Evolutionary conservation across 352 stramenopile genomes (phyloP), one percentile per base, ranked within the genome.

Genomic region (Globisporangium middletonii): DNA sequence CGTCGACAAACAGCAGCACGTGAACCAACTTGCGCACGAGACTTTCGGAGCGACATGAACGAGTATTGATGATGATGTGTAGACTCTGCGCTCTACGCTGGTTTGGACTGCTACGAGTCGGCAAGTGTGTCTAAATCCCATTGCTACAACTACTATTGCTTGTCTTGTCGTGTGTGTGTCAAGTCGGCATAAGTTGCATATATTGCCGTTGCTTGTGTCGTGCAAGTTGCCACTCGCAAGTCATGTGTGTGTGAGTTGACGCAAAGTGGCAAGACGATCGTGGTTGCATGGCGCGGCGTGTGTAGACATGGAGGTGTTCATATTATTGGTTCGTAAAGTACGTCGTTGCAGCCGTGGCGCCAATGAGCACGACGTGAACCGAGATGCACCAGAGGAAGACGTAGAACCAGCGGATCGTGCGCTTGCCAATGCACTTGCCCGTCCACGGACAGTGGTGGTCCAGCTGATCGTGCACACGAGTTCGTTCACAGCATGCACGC

Each of bases 381-480:
- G 74, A 79, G 67, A 94, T 82, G 61, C 65, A 71, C 19, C 62
- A 70, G 19, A 93, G 62, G 60, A 93, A 96, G 18, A 76, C 71
- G 69, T 94, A 92, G 58, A 96, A 96, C 71, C 67, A 86, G 43
- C 72, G 71, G 33, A 95, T 68, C 28, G 81, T 96, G 60, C 80
- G 69, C 61, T 88, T 73, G 53, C 86, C 88, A 23, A 96, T 83
- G 68, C 88, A 96, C 65, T 96, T 96, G 60, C 88, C 86, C 13
- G 89, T 97, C 86, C 89, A 97, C 26, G 89, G 89, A 60, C 89
- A 97, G 61, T 97, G 89, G 67, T 97, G 89, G 61, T 97, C 89
- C 61, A 97, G 68, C 82, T 94, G 43, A 18, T 16, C 1, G 18
- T 16, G 9, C 50, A 64, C 2, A 57, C 7, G 13, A 51, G 5